Evolutionary conservation across 305 asterid genomes (phyloP), one percentile per base, ranked within the genome.

Genomic region (Fraxinus paxiana): DNA sequence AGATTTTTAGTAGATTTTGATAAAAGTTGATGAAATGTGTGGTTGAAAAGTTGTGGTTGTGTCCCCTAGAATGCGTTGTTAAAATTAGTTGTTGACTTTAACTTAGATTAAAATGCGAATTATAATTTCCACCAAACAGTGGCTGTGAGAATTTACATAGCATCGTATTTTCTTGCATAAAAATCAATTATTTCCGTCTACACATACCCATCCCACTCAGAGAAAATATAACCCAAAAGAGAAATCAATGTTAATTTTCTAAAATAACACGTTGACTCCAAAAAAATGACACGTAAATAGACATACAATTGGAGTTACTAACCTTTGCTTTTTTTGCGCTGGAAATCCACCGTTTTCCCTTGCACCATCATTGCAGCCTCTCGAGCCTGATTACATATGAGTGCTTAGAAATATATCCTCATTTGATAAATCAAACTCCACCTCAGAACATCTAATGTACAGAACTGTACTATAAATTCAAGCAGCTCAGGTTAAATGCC

Each of bases 311-410:
- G 37, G 79, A 65, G 18, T 43, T 59, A 73, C 87, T 84, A 31
- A 95, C 99, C 99, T 95, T 92, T 93, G 90, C 91, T 93, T 92
- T 90, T 97, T 89, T 89, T 95, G 46, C 99, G 90, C 92, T 97
- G 99, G 86, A 90, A 87, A 91, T 97, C 99, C 79, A 97, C 98
- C 63, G 93, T 90, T 88, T 94, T 94, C 82, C 99, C 98, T 82
- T 91, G 98, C 80, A 90, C 89, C 97, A 90, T 89, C 56, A 83
- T 51, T n/a, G 95, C 97, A 86, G 92, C 99, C 88, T 95, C 98
- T 70, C 98, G 96, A 82, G 90, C 92, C 99, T 97, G 95, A 83
- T 82, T 82, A 80, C 78, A 85, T 54, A 82, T 80, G 76, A 85
- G 59, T 76, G 41, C 26, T 70, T 17, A 70, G 75, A 70, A 30